phyloP scores from a whole-genome alignment of 1,284 basidiomycete species.

The Papiliotrema flavescens region DNA sequence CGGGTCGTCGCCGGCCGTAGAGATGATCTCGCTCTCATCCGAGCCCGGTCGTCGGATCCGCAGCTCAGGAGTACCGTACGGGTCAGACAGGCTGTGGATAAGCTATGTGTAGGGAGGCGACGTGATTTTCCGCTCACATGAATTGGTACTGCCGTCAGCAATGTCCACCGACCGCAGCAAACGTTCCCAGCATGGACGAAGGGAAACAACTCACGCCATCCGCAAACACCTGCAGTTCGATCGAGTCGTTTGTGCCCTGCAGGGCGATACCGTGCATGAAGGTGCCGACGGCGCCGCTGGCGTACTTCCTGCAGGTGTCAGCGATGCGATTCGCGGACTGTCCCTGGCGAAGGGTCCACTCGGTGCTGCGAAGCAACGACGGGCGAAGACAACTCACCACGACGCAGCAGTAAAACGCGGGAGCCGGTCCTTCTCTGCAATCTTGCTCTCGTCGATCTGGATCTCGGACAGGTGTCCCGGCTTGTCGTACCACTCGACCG shows the following conservation, averaged over 20 bases:
- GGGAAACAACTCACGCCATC: conserved; percentile 36
- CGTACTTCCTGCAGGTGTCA: conserved; percentile 37
- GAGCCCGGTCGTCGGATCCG: conserved; percentile 45
- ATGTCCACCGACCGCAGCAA: neutral
- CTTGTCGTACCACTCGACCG: conserved; percentile 45
- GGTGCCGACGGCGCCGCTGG: conserved; percentile 39
- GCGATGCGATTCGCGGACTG: no score
- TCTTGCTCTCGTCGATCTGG: conserved; percentile 51
- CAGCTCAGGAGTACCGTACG: conserved; percentile 46
- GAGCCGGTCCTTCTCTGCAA: conserved; percentile 43
- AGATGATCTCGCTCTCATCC: conserved; percentile 24
- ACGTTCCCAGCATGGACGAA: neutral
- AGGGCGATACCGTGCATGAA: conserved; percentile 41
- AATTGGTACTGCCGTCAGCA: conserved; percentile 30
- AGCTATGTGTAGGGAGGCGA: neutral
- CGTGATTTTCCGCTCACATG: conserved; percentile 17
- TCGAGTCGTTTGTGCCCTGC: conserved; percentile 37
- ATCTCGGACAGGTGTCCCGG: conserved; percentile 51
- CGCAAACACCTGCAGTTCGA: conserved; percentile 45
- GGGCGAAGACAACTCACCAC: conserved; percentile 39
- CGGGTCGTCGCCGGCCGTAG: conserved; percentile 45
- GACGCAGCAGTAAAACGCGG: conserved; percentile 49
- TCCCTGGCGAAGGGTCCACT: no score
- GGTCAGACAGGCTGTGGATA: conserved; percentile 41
- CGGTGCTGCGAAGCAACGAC: conserved; percentile 7